Evolutionary conservation across 129 eudicot species (phyloP), one percentile per base, ranked within the genome.

Genomic region (Flaveria bidentis): DNA sequence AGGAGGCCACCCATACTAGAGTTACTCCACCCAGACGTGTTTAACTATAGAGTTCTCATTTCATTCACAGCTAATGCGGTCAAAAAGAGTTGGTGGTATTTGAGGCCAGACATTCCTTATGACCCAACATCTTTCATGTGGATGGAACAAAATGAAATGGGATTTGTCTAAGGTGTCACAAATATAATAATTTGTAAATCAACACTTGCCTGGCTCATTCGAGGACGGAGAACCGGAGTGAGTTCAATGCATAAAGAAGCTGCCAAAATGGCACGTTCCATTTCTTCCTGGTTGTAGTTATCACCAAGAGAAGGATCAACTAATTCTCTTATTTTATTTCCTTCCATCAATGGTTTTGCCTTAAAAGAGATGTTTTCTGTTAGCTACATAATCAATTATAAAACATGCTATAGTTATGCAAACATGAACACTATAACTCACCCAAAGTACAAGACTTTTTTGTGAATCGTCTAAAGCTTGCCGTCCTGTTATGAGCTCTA

Each of bases 361-460:
- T 91, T 68, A 67, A 36, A 33, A 82, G 49, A 41, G 23, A 4
- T 28, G 11, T 62, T 15, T 41, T 20, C 41, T 20, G 30, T 74
- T 41, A 71, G 46, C 11, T 45, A 72, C 33, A 66, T 63, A 39
- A 66, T 26, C 17, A 66, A 49, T 33, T 66, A 74, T 7, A 41
- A 30, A 77, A 55, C 41, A 25, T 42, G 69, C 20, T 30, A 36
- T 28, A 44, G 8, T 5, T n/a, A 30, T 25, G 47, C 30, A 69
- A 39, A 42, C 22, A 60, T 52, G 56, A 39, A 22, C 55, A 75
- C 33, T 36, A 4, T 23, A 51, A 77, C 81, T 28, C 82, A 88
- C 97, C 97, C 97, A 91, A 49, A 88, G 75, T 61, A 91, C 83
- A 77, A 91, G 88, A 81, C 97, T 91, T 63, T 80, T 82, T 6